Conservation (phyloP, 768 basidiomycete species). For the Amylocystis lapponica region DNA sequence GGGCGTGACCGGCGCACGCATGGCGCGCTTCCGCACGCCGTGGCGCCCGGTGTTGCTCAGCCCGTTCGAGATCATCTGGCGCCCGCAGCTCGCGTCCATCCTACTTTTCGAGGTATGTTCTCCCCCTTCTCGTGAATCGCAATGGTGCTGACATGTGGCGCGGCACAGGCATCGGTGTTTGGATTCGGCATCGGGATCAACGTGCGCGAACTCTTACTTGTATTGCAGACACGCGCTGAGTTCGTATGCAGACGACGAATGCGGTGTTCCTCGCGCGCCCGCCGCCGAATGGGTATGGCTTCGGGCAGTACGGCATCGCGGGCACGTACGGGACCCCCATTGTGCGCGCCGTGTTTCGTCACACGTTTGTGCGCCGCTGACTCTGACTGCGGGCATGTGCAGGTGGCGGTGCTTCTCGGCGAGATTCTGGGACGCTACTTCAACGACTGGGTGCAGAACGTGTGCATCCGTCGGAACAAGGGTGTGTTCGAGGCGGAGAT, state of each 20-base stretch:
- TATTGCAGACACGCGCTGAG: neutral
- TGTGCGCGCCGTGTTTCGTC: no score
- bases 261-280: slow-evolving; percentile 58
- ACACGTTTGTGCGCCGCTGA: no score
- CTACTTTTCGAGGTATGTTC: slow-evolving; percentile 44
- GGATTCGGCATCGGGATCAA: slow-evolving; percentile 64
- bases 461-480: slow-evolving; percentile 37
- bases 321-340: slow-evolving; percentile 53
- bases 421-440: slow-evolving; percentile 45
- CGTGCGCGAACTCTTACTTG: no score
- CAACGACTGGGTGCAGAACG: slow-evolving; percentile 45
- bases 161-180: slow-evolving; percentile 44
- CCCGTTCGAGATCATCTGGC: slow-evolving; percentile 51
- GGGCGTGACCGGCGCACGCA: slow-evolving; percentile 57
- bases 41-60: slow-evolving; percentile 43
- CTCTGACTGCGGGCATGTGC: no score
- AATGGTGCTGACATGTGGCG: neutral
- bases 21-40: slow-evolving; percentile 48
- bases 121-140: neutral
- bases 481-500: slow-evolving; percentile 53
- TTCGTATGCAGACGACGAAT: slow-evolving; percentile 47
- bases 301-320: slow-evolving; percentile 43
- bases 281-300: slow-evolving; percentile 47
- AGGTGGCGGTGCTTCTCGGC: slow-evolving; percentile 47
- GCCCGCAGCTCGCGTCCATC: slow-evolving; percentile 51